Percentiles rank a stretch among this genome's conserved stretches.
These are phyloP conservation scores for Stephanocyclus meneghinianus DNA, from an alignment of 352 stramenopile genomes.

Conservation along the genomic window DNA sequence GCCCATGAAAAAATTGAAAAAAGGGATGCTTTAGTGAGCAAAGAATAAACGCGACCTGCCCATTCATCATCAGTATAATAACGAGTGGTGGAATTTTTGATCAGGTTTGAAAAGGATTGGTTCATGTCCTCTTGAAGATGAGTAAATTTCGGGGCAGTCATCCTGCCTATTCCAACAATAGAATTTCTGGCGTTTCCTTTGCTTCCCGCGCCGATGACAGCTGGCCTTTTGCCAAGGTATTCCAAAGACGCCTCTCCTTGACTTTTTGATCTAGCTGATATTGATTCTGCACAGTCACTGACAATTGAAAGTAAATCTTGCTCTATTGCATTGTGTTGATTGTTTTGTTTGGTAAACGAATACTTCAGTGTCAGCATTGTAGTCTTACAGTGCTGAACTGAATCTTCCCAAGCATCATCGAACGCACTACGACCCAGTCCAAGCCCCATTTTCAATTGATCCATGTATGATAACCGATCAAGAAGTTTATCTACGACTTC, in stretches of 20 bases:
- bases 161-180: conserved; percentile 29
- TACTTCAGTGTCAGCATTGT: neutral
- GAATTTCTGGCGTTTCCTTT: conserved; percentile 9
- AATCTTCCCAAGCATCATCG: conserved; percentile 35
- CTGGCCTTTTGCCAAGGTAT: conserved; percentile 72
- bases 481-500: conserved; percentile 32
- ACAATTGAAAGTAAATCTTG: conserved; percentile 32
- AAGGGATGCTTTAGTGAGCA: conserved; percentile 39
- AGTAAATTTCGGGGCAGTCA: conserved; percentile 54
- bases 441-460: conserved; percentile 42
- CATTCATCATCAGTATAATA: conserved; percentile 24
- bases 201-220: conserved; percentile 43
- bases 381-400: neutral
- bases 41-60: conserved; percentile 45
- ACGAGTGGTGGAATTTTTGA: conserved; percentile 28
- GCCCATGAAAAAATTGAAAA: conserved; percentile 45
- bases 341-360: conserved; percentile 2
- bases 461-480: conserved; percentile 36
- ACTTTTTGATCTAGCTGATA: conserved; percentile 58
- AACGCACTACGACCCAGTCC: conserved; percentile 33
- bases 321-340: conserved; percentile 24
- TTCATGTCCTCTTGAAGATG: conserved; percentile 38
- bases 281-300: conserved; percentile 48
- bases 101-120: conserved; percentile 11
- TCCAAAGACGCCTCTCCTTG: conserved; percentile 74